Evolutionary conservation across 306 rosid genomes (phyloP), one percentile per base, ranked within the genome.

Genomic region (Casuarina glauca): DNA sequence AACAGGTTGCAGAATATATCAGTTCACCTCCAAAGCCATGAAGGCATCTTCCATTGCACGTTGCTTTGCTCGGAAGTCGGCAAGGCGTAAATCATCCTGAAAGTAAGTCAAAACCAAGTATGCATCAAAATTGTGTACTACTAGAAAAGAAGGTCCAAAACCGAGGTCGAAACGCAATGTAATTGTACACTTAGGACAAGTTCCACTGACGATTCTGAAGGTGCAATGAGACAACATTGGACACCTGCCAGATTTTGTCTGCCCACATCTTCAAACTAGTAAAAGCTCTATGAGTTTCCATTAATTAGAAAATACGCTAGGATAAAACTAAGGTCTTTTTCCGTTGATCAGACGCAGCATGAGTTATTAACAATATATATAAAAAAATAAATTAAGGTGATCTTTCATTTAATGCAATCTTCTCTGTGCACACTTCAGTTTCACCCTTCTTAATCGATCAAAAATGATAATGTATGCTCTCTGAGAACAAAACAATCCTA

Each of bases 31-130:
- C 84, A 94, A 86, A 80, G 98, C 91, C 91, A 88, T 90, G 66
- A 94, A 81, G 76, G 97, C 95, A 76, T 94, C 98, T 86, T 90
- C 96, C 96, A 94, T 91, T 32, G 97, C 98, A 51, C 99, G 95
- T 76, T 94, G 97, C 81, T 94, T 94, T 50, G 97, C 98, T 72
- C 86, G 91, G 73, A 87, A 82, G 77, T 94, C 97, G 17, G 98
- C 98, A 69, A 90, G 93, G 62, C 94, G 97, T 76, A 92, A 86
- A 85, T 94, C 97, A 78, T 93, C 97, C 98, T 94, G 86, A 61
- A 81, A 75, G 55, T 67, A 41, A 53, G 76, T 81, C 72, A 75
- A 76, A 84, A 77, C 61, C 55, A 70, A 83, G 76, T 69, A 70
- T 69, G 58, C 44, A 70, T 55, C 67, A 52, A 20, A 19, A 48